Conservation (phyloP, 495 filamentous ascomycete species). For the Penicillium robsamsonii region DNA sequence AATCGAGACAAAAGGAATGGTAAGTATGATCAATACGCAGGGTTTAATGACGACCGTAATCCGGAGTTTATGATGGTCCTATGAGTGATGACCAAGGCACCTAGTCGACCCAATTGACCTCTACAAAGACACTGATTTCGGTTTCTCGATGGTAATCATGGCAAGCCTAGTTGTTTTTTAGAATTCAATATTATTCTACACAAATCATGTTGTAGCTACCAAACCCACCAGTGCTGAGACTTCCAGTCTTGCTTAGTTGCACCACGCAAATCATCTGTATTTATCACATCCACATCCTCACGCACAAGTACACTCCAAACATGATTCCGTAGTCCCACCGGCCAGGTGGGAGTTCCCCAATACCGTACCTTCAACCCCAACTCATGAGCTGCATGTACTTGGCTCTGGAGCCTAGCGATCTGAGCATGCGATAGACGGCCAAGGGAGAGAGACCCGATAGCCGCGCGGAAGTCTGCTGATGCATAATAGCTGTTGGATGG, state of each 20-base stretch:
- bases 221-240: slow-evolving; percentile 15
- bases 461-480: slow-evolving; percentile 39
- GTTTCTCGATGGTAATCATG: not conserved
- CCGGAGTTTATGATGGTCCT: slow-evolving; percentile 63
- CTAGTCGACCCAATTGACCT: not conserved
- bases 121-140: not conserved
- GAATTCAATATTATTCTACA: not conserved
- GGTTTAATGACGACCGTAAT: slow-evolving; percentile 64
- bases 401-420: slow-evolving; percentile 50
- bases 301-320: slow-evolving; percentile 63
- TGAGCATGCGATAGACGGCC: slow-evolving; percentile 45
- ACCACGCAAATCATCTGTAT: slow-evolving; percentile 28
- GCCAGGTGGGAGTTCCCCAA: slow-evolving; percentile 69
- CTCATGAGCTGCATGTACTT: slow-evolving; percentile 58
- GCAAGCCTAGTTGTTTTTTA: not conserved
- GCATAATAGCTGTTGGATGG: slow-evolving; percentile 42
- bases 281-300: slow-evolving; percentile 55
- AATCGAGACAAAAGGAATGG: slow-evolving; percentile 63
- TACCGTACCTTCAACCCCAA: slow-evolving; percentile 65
- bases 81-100: not conserved
- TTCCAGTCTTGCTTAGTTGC: slow-evolving; percentile 26
- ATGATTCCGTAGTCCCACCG: slow-evolving; percentile 58
- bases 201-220: not conserved
- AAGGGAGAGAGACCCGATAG: slow-evolving; percentile 36
- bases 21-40: slow-evolving; percentile 58